Evolutionary conservation across 2,329 filamentous ascomycete genomes (phyloP), one percentile per base, ranked within the genome.

Genomic region (Diatrype stigma): DNA sequence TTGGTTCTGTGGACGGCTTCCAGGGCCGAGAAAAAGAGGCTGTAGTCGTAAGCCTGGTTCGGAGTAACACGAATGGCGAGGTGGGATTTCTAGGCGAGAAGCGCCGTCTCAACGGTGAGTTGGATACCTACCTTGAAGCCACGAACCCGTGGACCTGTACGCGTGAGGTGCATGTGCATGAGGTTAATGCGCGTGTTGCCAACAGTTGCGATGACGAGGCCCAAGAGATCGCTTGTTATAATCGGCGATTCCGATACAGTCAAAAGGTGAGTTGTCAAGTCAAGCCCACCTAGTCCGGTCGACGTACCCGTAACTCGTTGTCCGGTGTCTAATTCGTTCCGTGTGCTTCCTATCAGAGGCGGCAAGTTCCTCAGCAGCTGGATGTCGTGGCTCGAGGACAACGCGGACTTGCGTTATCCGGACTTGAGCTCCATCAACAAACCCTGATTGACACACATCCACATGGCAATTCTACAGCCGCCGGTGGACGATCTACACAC

Each of bases 1-100:
- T 99, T n/a, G 94, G 94, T 32, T 96, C 90, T 62, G 90, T 99
- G 2, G 94, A 99, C 69, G 94, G 93, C 2, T 99, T 99, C 67
- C 94, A 99, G 69, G 94, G 94, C 32, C 84, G 94, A 17, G 94
- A 99, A 70, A 99, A 99, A 70, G 94, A 99, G 69, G 94, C 90
- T 2, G 86, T 99, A 16, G 81, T 99, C 37, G 86, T 99, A 47
- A 96, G 87, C 68, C 79, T 97, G n/a, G 94, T 99, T 51, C 81
- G 94, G 58, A 96, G 92, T 70, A 99, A 99, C 66, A 59, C 83
- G 6, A 82, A 91, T 46, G 84, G 86, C 47, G 91, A 97, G 67
- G 92, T 97, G 14, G 94, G 94, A 10, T 99, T 99, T 64, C 73
- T 99, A 35, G 90, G 84, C 14, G 94, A 99, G 72, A 96, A 92